Base-by-base conservation (phyloP, 2,329 filamentous ascomycete species). In the Emericellopsis atlantica region DNA sequence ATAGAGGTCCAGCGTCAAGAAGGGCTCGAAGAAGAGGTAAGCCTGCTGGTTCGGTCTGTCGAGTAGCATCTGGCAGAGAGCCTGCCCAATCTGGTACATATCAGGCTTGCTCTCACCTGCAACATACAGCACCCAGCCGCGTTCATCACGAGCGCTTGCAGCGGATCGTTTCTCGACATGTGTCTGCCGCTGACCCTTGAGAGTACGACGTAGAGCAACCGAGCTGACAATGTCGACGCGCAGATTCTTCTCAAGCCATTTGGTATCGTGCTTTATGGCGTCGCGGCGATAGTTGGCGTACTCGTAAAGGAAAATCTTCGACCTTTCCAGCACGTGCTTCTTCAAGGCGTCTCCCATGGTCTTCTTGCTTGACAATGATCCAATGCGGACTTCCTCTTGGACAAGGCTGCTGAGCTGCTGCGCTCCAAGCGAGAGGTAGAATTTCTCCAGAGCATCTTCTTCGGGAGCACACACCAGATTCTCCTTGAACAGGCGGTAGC, bases 51-150 rank as follows among this genome's bases (percentile, higher is more conserved):
- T 90, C 7, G 90, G 88, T 18, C 87, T 76, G 40, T 77, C 76
- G 37, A 98, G 69, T 32, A 98, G 69, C 40, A 94, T 65, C 51
- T 82, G 79, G 46, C 90, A 87, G 37, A 98, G 70, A 22, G 86
- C 86, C 51, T 89, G 84, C 43, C 87, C 92, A 48, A 98, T 81
- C 62, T 98, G 88, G 56, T 94, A 96, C 55, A 93, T 76, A 54
- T 96, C 88, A 24, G 78, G 82, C 44, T 76, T 75, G 2, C 69
- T 60, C 24, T 70, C 73, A 9, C 79, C 74, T 4, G 82, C 81
- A 32, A 96, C 78, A 53, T 82, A 93, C n/a, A 96, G 64, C 5
- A 79, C 72, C 55, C 75, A 81, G 14, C 74, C 71, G 15, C 64
- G 64, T 14, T 62, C 62, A 21, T 58, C 69, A 40, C 69, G 67